Evolutionary conservation across 257 asterid species (phyloP).

Genomic region (Handroanthus guayacan): DNA sequence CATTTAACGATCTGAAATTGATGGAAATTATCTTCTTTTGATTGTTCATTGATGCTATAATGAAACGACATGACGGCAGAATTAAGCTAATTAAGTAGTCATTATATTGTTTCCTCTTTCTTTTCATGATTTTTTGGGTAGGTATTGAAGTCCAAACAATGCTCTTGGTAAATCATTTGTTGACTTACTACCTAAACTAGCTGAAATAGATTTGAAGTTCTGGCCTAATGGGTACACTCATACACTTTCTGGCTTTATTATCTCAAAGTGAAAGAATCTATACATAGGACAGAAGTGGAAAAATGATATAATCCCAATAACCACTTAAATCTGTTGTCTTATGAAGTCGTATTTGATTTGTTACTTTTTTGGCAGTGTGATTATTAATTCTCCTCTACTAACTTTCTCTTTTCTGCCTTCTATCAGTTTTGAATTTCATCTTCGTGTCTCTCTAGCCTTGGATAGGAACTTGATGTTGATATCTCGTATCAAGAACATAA

Average conservation of each 20-base stretch:
- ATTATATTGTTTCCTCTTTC: too few relatives aligned
- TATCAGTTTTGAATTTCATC: conserved; percentile 83
- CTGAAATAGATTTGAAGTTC: conserved; percentile 82
- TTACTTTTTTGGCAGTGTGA: not conserved
- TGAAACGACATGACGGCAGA: too few relatives aligned
- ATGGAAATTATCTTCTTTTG: too few relatives aligned
- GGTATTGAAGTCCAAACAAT: conserved; percentile 25
- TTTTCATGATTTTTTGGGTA: too few relatives aligned
- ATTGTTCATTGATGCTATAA: too few relatives aligned
- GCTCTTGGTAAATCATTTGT: conserved; percentile 71
- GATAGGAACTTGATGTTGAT: conserved; percentile 81
- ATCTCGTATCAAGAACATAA: conserved; percentile 86
- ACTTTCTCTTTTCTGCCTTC: conserved; percentile 15
- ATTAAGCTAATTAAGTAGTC: too few relatives aligned
- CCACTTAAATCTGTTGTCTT: not conserved
- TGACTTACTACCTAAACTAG: conserved; percentile 84
- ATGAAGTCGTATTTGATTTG: conserved; percentile 13
- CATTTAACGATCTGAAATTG: too few relatives aligned
- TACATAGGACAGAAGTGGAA: not conserved
- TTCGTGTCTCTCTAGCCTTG: conserved; percentile 72
- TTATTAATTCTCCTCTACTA: conserved; percentile 4
- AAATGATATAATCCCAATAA: not conserved
- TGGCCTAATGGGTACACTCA: conserved; percentile 84
- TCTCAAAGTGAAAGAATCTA: not conserved
- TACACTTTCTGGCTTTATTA: conserved; percentile 13